A percentile compares a stretch with the other conserved stretches of the same genome.
phyloP scores from a whole-genome alignment of 139 green algal species.

The Chlorokybus atmophyticus region DNA sequence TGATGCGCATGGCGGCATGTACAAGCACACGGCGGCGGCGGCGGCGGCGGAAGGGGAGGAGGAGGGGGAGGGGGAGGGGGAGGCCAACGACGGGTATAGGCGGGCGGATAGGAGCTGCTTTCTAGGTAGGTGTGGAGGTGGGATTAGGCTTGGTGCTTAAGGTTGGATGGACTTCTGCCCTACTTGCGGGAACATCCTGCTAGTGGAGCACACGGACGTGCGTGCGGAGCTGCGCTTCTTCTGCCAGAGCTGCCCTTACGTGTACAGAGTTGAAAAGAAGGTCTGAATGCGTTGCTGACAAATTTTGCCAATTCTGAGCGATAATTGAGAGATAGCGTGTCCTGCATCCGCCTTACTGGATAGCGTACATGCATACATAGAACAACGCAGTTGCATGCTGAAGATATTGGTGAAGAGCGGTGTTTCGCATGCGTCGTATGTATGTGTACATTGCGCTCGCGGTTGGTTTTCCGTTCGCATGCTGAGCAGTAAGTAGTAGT shows the following conservation, averaged over 20 bases:
- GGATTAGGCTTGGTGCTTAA: no score
- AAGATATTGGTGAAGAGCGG: no score
- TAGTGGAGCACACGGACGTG: constrained; percentile 36
- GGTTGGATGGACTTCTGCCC: constrained; percentile 67
- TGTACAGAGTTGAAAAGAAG: constrained; percentile 37
- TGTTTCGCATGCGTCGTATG: no score
- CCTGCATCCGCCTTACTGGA: not conserved
- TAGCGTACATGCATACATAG: no score
- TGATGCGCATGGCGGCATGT: no score
- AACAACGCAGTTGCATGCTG: not conserved
- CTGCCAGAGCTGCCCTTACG: constrained; percentile 68
- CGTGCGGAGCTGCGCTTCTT: constrained; percentile 50
- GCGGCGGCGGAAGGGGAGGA: no score
- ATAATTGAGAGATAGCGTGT: not conserved
- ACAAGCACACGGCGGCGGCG: no score
- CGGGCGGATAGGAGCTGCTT: no score
- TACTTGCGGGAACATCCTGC: constrained; percentile 73
- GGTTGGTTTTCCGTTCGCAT: not conserved
- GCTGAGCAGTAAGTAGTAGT: not conserved
- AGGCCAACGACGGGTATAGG: no score
- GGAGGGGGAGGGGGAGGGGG: no score
- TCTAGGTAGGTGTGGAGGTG: no score
- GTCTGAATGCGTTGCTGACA: not conserved
- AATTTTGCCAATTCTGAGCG: not conserved
- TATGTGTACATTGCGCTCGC: not conserved